These are phyloP conservation scores for Anethum foeniculum DNA, from an alignment of 140 eudicot genomes.

Conservation along the genomic window DNA sequence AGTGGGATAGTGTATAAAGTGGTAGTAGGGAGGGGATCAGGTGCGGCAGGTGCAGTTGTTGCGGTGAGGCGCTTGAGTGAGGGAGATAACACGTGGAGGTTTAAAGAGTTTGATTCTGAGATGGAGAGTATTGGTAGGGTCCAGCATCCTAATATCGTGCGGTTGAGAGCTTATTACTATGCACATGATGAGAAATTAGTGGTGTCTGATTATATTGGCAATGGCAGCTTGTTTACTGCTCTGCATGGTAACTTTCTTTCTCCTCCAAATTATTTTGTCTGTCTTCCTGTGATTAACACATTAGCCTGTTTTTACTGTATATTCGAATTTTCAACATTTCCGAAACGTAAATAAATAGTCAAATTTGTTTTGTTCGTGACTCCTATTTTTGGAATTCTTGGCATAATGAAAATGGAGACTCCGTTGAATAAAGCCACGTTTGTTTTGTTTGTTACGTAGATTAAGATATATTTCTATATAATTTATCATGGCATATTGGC, in stretches of 20 bases:
- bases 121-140: conserved; percentile 71
- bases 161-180: conserved; percentile 83
- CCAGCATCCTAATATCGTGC: conserved; percentile 68
- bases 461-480: not conserved
- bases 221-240: conserved; percentile 83
- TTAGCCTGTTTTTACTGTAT: too few relatives aligned
- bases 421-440: too few relatives aligned
- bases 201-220: conserved; percentile 70
- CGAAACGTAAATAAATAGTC: too few relatives aligned
- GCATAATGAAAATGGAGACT: too few relatives aligned
- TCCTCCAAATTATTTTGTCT: not conserved
- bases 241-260: conserved; percentile 54
- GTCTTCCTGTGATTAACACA: too few relatives aligned
- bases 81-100: conserved; percentile 63
- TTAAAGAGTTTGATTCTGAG: conserved; percentile 84
- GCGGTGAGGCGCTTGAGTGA: conserved; percentile 94
- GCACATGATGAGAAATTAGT: conserved; percentile 82
- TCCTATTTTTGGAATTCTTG: too few relatives aligned
- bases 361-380: too few relatives aligned
- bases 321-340: too few relatives aligned
- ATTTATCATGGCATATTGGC: not conserved
- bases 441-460: too few relatives aligned
- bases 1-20: conserved; percentile 91
- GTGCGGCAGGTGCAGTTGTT: conserved; percentile 50
- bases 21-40: conserved; percentile 68